Evolutionary conservation across 257 asterid species (phyloP).

Genomic region (Gentiana macrophylla): DNA sequence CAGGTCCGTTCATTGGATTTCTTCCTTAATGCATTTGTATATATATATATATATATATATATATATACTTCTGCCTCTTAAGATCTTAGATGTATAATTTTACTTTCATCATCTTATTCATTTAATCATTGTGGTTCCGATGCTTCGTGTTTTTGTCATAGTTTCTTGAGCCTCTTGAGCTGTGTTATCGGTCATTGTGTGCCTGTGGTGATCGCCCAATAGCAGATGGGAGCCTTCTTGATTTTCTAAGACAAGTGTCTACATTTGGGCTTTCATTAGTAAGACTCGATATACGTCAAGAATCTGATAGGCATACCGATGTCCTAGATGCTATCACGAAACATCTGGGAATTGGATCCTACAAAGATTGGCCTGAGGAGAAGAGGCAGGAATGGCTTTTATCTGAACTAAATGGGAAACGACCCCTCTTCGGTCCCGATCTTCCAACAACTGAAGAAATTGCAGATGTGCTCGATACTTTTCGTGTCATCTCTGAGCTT

Average conservation of each 20-base stretch:
- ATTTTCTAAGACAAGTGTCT: conserved; percentile 86
- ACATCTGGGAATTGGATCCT: conserved; percentile 83
- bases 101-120: too few species aligned
- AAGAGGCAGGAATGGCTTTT: conserved; percentile 86
- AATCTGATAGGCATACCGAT: conserved; percentile 86
- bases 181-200: conserved; percentile 85
- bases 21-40: not conserved
- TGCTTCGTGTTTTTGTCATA: conserved; percentile 16
- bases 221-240: conserved; percentile 96
- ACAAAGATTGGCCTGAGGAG: conserved; percentile 83
- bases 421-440: conserved; percentile 87
- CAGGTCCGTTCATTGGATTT: conserved; percentile 35
- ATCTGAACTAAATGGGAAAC: conserved; percentile 74
- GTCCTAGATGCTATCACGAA: conserved; percentile 78
- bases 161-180: conserved; percentile 94
- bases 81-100: too few species aligned
- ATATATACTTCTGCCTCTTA: too few species aligned
- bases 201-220: conserved; percentile 77
- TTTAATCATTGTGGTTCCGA: not conserved
- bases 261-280: conserved; percentile 91
- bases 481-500: conserved; percentile 70
- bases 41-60: too few species aligned
- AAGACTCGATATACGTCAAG: conserved; percentile 89
- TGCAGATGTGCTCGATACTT: conserved; percentile 73
- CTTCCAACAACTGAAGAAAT: conserved; percentile 86